A percentile compares a stretch with the other conserved stretches of the same genome.
Conservation (phyloP, 2,329 filamentous ascomycete genomes). For the Zalaria sp. region DNA sequence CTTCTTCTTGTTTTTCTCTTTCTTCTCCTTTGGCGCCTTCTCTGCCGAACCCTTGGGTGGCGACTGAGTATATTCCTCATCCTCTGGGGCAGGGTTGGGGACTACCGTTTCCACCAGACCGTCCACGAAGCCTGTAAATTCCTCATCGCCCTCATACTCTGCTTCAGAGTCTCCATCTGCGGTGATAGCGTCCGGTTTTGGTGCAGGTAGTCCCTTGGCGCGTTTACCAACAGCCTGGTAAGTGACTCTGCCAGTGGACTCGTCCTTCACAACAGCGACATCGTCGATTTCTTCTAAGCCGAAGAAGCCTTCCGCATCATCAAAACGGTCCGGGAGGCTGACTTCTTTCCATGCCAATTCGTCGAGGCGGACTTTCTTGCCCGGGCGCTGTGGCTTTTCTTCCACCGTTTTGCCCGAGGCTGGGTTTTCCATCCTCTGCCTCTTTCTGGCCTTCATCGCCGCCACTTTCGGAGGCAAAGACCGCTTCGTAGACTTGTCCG, state of each 20-base stretch:
- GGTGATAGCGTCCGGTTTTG: neutral
- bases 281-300: slow-evolving; percentile 85
- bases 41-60: slow-evolving; percentile 13
- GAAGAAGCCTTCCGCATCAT: slow-evolving; percentile 88
- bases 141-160: slow-evolving; percentile 12
- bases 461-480: slow-evolving; percentile 22
- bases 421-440: slow-evolving; percentile 22
- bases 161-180: slow-evolving; percentile 11
- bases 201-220: slow-evolving; percentile 17
- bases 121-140: slow-evolving; percentile 17
- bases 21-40: slow-evolving; percentile 7
- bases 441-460: slow-evolving; percentile 27
- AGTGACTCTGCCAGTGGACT: slow-evolving; percentile 32
- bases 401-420: slow-evolving; percentile 5
- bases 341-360: slow-evolving; percentile 51
- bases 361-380: slow-evolving; percentile 27
- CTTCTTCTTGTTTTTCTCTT: slow-evolving; percentile 12
- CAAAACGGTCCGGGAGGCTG: slow-evolving; percentile 56
- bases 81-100: slow-evolving; percentile 18
- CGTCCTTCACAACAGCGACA: slow-evolving; percentile 59
- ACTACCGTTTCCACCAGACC: slow-evolving; percentile 13
- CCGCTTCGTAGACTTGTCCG: slow-evolving; percentile 18
- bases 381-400: slow-evolving; percentile 4
- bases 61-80: slow-evolving; percentile 42
- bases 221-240: slow-evolving; percentile 16